Evolutionary conservation across 164 flowering plant species (phyloP).

Genomic region (Sextonia rubra): DNA sequence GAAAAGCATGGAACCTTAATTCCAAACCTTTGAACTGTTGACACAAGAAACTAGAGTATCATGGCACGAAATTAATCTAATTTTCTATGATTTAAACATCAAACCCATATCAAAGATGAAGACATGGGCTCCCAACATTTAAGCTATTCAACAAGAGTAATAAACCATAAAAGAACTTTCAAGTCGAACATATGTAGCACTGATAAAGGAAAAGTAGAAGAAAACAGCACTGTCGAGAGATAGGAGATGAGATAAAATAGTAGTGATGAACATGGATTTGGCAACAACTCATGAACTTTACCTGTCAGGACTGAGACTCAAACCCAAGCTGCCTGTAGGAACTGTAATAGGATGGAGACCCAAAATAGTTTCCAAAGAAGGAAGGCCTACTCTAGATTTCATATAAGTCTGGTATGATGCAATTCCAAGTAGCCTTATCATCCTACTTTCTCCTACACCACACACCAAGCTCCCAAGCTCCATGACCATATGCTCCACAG

Average conservation of each 20-base stretch:
- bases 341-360: conserved; percentile 64
- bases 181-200: no score
- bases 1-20: no score
- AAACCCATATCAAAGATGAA: no score
- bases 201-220: background rate
- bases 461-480: conserved; percentile 68
- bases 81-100: no score
- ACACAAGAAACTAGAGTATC: no score
- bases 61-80: no score
- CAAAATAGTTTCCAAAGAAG: conserved; percentile 72
- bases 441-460: conserved; percentile 45
- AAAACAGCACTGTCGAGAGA: background rate
- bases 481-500: conserved; percentile 67
- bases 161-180: no score
- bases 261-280: conserved; percentile 14
- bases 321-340: conserved; percentile 64
- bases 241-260: conserved; percentile 9
- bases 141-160: no score
- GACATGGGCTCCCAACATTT: no score
- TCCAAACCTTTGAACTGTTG: no score
- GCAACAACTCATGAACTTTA: conserved; percentile 26
- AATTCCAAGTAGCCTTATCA: conserved; percentile 70
- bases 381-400: conserved; percentile 65
- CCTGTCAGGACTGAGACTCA: conserved; percentile 79
- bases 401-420: conserved; percentile 73